A percentile compares a stretch with the other conserved stretches of the same genome.
Evolutionary conservation across 306 rosid genomes (phyloP).

Genomic region (Vigna mungo): DNA sequence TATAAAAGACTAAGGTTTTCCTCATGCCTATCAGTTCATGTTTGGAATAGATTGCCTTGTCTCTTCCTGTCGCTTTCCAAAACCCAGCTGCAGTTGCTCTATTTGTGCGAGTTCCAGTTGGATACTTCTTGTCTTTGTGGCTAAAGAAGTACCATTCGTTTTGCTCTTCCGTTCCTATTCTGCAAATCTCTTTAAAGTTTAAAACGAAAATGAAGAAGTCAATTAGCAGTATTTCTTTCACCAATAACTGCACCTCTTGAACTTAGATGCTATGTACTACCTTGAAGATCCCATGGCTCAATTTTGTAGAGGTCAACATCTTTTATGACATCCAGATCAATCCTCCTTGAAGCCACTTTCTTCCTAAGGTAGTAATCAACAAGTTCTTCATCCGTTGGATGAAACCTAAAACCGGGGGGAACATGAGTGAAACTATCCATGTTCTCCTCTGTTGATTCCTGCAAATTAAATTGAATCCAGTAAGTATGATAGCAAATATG

Average conservation of each 20-base stretch:
- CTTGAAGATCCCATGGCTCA: slow-evolving; percentile 99
- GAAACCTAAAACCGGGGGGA: slow-evolving; percentile 97
- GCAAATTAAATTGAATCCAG: slow-evolving; percentile 35
- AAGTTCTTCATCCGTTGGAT: slow-evolving; percentile 96
- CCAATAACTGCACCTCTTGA: not conserved
- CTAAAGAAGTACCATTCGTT: slow-evolving; percentile 93
- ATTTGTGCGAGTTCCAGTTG: slow-evolving; percentile 96
- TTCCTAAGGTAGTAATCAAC: slow-evolving; percentile 93
- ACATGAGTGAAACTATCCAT: slow-evolving; percentile 75
- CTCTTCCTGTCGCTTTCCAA: slow-evolving; percentile 99
- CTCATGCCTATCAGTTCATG: slow-evolving; percentile 91
- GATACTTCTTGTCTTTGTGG: slow-evolving; percentile 95
- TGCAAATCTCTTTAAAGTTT: slow-evolving; percentile 69
- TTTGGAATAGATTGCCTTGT: slow-evolving; percentile 87
- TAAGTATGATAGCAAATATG: slow-evolving; percentile 19
- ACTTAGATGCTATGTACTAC: slow-evolving; percentile 41
- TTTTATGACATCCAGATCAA: slow-evolving; percentile 89
- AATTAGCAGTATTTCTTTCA: slow-evolving; percentile 2
- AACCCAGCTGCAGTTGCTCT: slow-evolving; percentile 94
- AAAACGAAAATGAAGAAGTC: not conserved
- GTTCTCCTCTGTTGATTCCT: slow-evolving; percentile 49
- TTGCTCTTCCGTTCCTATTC: slow-evolving; percentile 88
- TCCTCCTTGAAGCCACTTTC: slow-evolving; percentile 72
- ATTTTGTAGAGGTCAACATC: slow-evolving; percentile 94
- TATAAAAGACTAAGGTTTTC: slow-evolving; percentile 85